Evolutionary conservation across 2,329 filamentous ascomycete species (phyloP), one percentile per base, ranked within the genome.

Genomic region (Pezicula carpinea): DNA sequence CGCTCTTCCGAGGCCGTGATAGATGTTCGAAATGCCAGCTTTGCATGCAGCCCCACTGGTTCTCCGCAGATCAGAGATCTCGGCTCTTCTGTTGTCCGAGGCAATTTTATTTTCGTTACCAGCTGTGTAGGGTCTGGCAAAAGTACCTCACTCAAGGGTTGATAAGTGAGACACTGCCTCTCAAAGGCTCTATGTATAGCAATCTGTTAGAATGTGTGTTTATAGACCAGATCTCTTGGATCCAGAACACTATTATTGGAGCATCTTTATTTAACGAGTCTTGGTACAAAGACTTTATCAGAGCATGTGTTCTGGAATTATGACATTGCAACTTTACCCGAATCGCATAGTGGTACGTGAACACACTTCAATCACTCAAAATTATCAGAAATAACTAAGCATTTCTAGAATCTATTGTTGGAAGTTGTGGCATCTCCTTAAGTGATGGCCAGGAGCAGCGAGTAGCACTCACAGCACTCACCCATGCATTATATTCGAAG

Each of bases 391-490:
- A 38, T 53, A n/a, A 53, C 10, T 15, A 14, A 18, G 14, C 14
- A n/a, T n/a, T n/a, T n/a, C 4, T 34, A 57, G 56, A 48, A 29
- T 59, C 57, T 14, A 46, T 48, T 18, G 53, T 63, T 40, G 60
- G 60, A 21, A 55, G 54, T 31, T 52, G 53, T 34, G 59, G 60
- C 10, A 56, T 63, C 31, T 55, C 55, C 23, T 49, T 63, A 14
- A 59, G 57, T 17, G 58, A 60, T 35, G 39, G 43, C 29, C 32
- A 46, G 15, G 47, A 51, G 35, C 80, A 84, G 58, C 75, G 82
- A 4, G 62, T 86, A 53, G 84, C 84, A 53, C 84, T 86, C 53
- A 82, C 82, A n/a, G 73, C 82, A 17, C n/a, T n/a, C n/a, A n/a
- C n/a, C n/a, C n/a, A n/a, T n/a, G 59, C 63, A 8, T 58, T 65